These are phyloP conservation scores for Coprinellus aureogranulatus DNA, from an alignment of 768 basidiomycete genomes.

Conservation along the genomic window DNA sequence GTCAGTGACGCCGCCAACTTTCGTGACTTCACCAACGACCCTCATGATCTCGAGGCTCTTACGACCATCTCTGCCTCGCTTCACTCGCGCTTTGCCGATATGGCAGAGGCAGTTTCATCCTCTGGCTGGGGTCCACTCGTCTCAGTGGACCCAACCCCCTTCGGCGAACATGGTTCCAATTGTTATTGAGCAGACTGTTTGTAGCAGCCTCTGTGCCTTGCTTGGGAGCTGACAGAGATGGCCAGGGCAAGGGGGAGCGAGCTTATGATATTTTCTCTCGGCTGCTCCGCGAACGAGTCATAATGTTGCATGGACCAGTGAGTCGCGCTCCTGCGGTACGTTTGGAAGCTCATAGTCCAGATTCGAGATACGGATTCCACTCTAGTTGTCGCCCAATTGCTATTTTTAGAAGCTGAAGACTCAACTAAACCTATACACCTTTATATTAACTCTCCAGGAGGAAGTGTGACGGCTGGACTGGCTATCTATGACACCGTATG, in stretches of 20 bases:
- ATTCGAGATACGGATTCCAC: slow-evolving; percentile 89
- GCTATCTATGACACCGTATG: slow-evolving; percentile 97
- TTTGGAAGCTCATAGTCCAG: slow-evolving; percentile 40
- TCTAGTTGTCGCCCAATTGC: slow-evolving; percentile 84
- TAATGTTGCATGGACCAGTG: slow-evolving; percentile 93
- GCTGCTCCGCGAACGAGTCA: slow-evolving; percentile 86
- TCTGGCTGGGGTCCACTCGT: slow-evolving; percentile 40
- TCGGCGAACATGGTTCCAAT: slow-evolving; percentile 79
- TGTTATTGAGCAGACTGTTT: slow-evolving; percentile 88
- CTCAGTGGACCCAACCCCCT: slow-evolving; percentile 38
- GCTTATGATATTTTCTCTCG: slow-evolving; percentile 97
- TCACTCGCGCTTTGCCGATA: neutral
- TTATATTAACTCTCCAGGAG: slow-evolving; percentile 97
- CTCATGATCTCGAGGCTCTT: slow-evolving; percentile 20
- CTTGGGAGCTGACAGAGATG: slow-evolving; percentile 2
- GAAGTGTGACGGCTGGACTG: slow-evolving; percentile 91
- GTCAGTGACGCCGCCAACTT: neutral
- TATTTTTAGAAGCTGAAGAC: slow-evolving; percentile 96
- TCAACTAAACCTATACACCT: slow-evolving; percentile 91
- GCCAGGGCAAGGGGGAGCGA: slow-evolving; percentile 78
- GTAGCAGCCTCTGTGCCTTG: slow-evolving; percentile 4
- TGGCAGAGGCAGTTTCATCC: slow-evolving; percentile 52
- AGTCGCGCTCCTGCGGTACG: slow-evolving; percentile 22
- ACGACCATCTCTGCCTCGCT: slow-evolving; percentile 11
- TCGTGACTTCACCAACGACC: neutral